These are phyloP conservation scores for Talaromyces rugulosus DNA, from an alignment of 2,329 filamentous ascomycete species.

Conservation along the genomic window DNA sequence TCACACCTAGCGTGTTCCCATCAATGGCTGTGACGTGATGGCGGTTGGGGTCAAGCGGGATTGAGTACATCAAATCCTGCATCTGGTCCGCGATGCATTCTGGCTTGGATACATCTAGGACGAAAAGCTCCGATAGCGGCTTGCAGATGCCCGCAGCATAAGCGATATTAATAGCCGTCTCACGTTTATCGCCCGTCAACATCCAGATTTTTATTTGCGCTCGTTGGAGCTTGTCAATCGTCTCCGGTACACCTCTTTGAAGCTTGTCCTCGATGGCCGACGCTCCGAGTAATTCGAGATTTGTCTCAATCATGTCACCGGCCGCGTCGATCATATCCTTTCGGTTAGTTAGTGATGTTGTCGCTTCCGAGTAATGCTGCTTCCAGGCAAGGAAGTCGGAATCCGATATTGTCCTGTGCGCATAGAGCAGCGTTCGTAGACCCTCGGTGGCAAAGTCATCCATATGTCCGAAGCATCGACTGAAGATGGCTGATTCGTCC, in stretches of 20 bases:
- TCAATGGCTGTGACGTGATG: slow-evolving; percentile 70
- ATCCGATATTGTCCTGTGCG: slow-evolving; percentile 65
- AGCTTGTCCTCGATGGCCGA: slow-evolving; percentile 83
- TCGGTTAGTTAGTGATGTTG: slow-evolving; percentile 67
- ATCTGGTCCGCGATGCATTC: neutral
- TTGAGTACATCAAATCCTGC: neutral
- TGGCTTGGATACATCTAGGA: slow-evolving; percentile 2
- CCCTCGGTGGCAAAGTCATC: slow-evolving; percentile 79
- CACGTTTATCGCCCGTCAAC: slow-evolving; percentile 81
- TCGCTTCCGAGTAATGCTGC: slow-evolving; percentile 66
- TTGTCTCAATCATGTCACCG: slow-evolving; percentile 68
- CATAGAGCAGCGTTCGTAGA: slow-evolving; percentile 70
- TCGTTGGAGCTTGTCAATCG: slow-evolving; percentile 75
- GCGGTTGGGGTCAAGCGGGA: neutral
- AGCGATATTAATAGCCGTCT: slow-evolving; percentile 82
- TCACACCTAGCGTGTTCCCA: slow-evolving; percentile 65
- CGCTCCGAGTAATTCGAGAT: slow-evolving; percentile 68
- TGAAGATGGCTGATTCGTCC: too few species aligned
- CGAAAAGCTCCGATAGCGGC: neutral
- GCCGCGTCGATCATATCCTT: slow-evolving; percentile 68
- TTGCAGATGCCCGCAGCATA: slow-evolving; percentile 49
- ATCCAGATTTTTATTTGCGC: slow-evolving; percentile 90
- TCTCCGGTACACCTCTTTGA: slow-evolving; percentile 76
- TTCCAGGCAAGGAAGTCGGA: slow-evolving; percentile 69
- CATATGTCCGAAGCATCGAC: slow-evolving; percentile 33